Percentiles rank a stretch among this genome's conserved stretches.
These are phyloP conservation scores for Powellomyces hirtus DNA, from an alignment of 192 early-diverging fungal genomes.

Conservation along the genomic window DNA sequence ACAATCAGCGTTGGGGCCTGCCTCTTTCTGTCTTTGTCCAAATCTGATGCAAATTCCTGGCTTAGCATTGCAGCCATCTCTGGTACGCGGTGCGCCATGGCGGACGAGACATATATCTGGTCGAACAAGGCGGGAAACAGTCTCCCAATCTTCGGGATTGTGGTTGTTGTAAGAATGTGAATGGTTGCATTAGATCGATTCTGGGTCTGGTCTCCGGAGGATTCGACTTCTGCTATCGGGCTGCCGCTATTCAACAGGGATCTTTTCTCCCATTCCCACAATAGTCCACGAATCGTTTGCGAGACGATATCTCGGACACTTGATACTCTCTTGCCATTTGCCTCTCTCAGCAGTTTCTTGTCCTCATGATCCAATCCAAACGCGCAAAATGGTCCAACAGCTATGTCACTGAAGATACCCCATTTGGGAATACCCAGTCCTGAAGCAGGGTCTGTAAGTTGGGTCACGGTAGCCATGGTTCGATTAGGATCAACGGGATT, in stretches of 20 bases:
- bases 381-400: conserved; percentile 52
- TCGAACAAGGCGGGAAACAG: conserved; percentile 25
- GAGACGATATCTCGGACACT: not conserved
- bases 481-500: conserved; percentile 36
- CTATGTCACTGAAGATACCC: conserved; percentile 56
- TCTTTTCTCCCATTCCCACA: conserved; percentile 4
- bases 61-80: conserved; percentile 1
- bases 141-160: conserved; percentile 14
- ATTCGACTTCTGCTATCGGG: not conserved
- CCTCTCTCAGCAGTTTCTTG: conserved; percentile 43
- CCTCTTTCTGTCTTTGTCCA: not conserved
- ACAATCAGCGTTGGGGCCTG: conserved; percentile 17
- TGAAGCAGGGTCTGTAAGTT: conserved; percentile 22
- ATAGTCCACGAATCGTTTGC: not conserved
- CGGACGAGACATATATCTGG: conserved; percentile 28
- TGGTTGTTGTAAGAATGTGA: not conserved
- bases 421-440: conserved; percentile 46
- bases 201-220: not conserved
- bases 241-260: not conserved
- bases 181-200: not conserved
- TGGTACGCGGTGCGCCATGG: conserved; percentile 32
- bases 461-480: conserved; percentile 48
- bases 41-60: not conserved
- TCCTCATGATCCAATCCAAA: conserved; percentile 50
- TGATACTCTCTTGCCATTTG: conserved; percentile 30